Base-by-base conservation (phyloP, 371 early-diverging fungal genomes). In the Haplosporangium sp. region DNA sequence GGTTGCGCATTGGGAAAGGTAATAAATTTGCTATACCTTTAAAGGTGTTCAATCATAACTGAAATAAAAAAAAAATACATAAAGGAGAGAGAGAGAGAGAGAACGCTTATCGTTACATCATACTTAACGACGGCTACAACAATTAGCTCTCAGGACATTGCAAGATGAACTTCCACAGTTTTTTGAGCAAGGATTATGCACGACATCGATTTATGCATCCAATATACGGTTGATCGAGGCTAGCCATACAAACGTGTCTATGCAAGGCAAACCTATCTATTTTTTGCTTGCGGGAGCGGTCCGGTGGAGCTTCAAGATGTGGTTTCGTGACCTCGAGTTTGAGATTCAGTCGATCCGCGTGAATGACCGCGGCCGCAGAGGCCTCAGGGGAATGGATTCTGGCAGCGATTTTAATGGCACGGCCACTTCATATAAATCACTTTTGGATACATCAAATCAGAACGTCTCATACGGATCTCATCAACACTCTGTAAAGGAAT, bases 251-350 rank as follows among this genome's bases (percentile, higher is more conserved):
- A 79, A 79, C 40, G 81, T 68, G 9, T 74, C 74, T 3, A 9
- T 79, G 8, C 81, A 79, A 58, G 74, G 81, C 20, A 74, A 68
- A 45, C 35, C 81, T 10, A 39, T 79, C 19, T 79, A 79, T 63
- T 68, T 79, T 48, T 61, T 74, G 60, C 69, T 79, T n/a, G 81
- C 81, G 20, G 81, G 81, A 1, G 75, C 81, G 5, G 68, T 79
- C 20, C 71, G 81, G 9, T 79, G 81, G 81, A 79, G 81, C 62
- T 79, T 79, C 69, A 79, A 71, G 63, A 68, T 74, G 69, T 79
- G 81, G 81, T 79, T 79, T 74, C 71, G 74, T 10, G 71, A 79
- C 39, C 62, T 79, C 34, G 72, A 79, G 50, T 71, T 79, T 39
- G 81, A 79, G 67, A 79, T 79, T 11, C 75, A 74, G 48, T 79